Percentiles rank a stretch among this genome's conserved stretches.
Conservation (phyloP, 192 early-diverging fungal species). For the Backusella circina region DNA sequence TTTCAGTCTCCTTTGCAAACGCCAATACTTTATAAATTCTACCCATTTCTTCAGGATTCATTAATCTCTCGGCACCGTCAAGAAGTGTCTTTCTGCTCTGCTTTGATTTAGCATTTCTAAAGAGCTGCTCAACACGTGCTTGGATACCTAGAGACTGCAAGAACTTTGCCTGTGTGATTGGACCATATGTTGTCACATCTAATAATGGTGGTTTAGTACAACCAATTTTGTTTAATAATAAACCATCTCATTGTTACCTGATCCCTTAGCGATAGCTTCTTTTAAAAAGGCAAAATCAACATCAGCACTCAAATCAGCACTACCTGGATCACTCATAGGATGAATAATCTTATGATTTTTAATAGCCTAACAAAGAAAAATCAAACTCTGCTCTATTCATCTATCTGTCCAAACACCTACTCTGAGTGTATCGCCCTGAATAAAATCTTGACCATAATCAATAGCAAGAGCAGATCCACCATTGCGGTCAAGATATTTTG, state of each 20-base stretch:
- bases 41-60: constrained; percentile 80
- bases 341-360: constrained; percentile 76
- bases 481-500: constrained; percentile 59
- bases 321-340: constrained; percentile 77
- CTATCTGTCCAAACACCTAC: not conserved
- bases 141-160: constrained; percentile 83
- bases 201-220: not conserved
- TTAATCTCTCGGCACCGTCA: constrained; percentile 67
- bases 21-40: constrained; percentile 81
- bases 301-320: constrained; percentile 86
- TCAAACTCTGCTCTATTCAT: not conserved
- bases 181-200: constrained; percentile 56
- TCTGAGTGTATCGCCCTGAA: constrained; percentile 68
- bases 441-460: constrained; percentile 88
- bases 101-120: constrained; percentile 49
- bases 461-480: constrained; percentile 75
- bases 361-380: constrained; percentile 60
- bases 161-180: constrained; percentile 75
- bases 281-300: constrained; percentile 84
- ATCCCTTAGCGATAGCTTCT: constrained; percentile 41
- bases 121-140: constrained; percentile 62
- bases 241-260: not conserved
- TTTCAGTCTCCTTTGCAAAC: constrained; percentile 18
- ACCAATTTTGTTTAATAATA: not conserved
- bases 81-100: constrained; percentile 61